Evolutionary conservation across 371 early-diverging fungal species (phyloP).

Genomic region (Mucor sp.): DNA sequence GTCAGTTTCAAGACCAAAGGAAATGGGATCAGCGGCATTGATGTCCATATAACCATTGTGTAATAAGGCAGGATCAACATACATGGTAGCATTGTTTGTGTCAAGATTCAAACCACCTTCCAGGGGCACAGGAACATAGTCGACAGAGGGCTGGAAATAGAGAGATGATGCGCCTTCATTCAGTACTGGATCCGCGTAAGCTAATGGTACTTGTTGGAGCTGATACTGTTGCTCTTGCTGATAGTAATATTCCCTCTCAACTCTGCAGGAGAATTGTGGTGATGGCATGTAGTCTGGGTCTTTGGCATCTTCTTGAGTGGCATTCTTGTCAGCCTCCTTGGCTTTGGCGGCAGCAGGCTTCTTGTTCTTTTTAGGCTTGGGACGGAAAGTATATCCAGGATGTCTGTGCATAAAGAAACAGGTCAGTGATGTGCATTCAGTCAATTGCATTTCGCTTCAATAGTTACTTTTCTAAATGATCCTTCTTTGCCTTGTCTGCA

Average conservation of each 20-base stretch:
- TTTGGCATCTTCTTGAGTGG: not conserved
- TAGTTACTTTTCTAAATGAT: constrained; percentile 60
- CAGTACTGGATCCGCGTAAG: not conserved
- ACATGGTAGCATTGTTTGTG: not conserved
- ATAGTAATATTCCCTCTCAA: not conserved
- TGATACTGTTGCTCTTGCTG: not conserved
- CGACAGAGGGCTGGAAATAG: not conserved
- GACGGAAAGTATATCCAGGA: constrained; percentile 73
- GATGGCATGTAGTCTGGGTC: not conserved
- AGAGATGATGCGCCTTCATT: not conserved
- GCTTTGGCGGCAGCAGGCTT: not conserved
- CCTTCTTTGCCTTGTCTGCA: constrained; percentile 56
- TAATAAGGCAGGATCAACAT: not conserved
- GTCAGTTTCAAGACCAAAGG: not conserved
- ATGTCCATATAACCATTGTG: not conserved
- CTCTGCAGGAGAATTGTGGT: not conserved
- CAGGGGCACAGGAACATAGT: not conserved
- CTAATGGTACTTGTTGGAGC: not conserved
- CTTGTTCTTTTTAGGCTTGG: constrained; percentile 57
- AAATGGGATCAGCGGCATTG: not conserved
- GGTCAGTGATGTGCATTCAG: constrained; percentile 3
- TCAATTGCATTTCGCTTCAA: not conserved
- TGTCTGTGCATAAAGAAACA: constrained; percentile 32
- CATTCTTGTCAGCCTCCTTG: not conserved
- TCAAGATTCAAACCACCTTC: not conserved